A percentile compares a stretch with the other conserved stretches of the same genome.
These are phyloP conservation scores for Calendula officinalis DNA, from an alignment of 129 eudicot species.

Conservation along the genomic window DNA sequence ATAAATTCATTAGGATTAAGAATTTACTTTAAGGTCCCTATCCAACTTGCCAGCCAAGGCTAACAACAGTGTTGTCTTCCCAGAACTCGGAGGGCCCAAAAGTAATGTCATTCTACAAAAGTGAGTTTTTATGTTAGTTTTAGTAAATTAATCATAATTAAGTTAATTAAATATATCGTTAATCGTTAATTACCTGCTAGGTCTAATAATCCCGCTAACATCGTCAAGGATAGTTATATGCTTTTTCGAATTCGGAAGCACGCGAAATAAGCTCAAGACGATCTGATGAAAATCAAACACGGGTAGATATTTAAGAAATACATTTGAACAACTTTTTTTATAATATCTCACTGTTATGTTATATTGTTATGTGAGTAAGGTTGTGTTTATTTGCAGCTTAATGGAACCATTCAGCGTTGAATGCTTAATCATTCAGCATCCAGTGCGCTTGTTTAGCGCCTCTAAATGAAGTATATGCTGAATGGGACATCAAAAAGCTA, in stretches of 20 bases:
- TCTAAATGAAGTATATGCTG: too few relatives aligned
- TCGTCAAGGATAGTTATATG: slow-evolving; percentile 66
- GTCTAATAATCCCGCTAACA: slow-evolving; percentile 72
- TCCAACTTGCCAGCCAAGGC: slow-evolving; percentile 81
- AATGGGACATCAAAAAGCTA: too few relatives aligned
- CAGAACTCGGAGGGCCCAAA: slow-evolving; percentile 90
- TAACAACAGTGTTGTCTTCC: slow-evolving; percentile 70
- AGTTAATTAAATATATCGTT: not conserved
- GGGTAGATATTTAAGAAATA: not conserved
- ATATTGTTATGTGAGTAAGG: too few relatives aligned
- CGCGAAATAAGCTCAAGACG: slow-evolving; percentile 37
- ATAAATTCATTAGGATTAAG: too few relatives aligned
- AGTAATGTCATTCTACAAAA: slow-evolving; percentile 74
- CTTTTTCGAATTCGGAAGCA: slow-evolving; percentile 60
- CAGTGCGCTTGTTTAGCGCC: too few relatives aligned
- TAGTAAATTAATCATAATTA: not conserved
- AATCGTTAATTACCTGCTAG: slow-evolving; percentile 59
- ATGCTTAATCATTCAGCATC: too few relatives aligned
- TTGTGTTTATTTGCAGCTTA: too few relatives aligned
- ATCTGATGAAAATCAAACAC: slow-evolving; percentile 24
- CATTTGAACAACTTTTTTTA: too few relatives aligned
- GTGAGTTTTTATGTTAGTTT: not conserved
- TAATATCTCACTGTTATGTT: too few relatives aligned
- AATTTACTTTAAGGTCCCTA: slow-evolving; percentile 43
- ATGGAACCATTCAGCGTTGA: too few relatives aligned